These are phyloP conservation scores for Turnera subulata DNA, from an alignment of 345 rosid species.

Conservation along the genomic window DNA sequence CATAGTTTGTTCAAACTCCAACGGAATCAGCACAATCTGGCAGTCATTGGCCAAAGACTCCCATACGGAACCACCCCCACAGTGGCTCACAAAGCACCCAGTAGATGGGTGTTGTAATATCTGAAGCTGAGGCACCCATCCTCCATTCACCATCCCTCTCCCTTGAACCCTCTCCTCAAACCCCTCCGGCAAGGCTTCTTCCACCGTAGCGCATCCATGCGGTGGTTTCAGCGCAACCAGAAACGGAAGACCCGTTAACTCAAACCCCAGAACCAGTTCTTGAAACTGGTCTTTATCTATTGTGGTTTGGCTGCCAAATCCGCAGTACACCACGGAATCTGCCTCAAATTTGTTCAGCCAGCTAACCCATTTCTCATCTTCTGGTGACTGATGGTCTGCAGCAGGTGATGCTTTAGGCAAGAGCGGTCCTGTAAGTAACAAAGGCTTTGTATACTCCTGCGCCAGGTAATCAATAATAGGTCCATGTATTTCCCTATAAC, in stretches of 20 bases:
- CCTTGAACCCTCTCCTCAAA: neutral
- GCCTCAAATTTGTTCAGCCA: neutral
- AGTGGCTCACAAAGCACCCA: constrained; percentile 39
- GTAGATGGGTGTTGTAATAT: constrained; percentile 32
- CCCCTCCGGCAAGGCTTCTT: neutral
- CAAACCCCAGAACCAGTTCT: neutral
- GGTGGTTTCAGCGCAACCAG: neutral
- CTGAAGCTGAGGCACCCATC: constrained; percentile 34
- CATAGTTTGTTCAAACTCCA: neutral
- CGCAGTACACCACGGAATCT: neutral
- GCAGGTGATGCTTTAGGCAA: neutral
- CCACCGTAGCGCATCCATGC: neutral
- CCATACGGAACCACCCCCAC: constrained; percentile 19
- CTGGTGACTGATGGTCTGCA: neutral
- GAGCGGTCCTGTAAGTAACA: neutral
- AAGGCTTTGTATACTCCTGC: neutral
- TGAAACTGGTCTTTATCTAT: constrained; percentile 7
- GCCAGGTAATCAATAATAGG: neutral
- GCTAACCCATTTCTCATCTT: neutral
- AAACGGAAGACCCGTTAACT: constrained; percentile 2
- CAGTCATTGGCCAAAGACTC: neutral
- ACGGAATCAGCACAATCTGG: neutral
- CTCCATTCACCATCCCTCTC: constrained; percentile 34
- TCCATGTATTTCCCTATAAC: neutral
- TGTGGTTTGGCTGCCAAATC: neutral